Evolutionary conservation across 2,329 filamentous ascomycete species (phyloP).

Genomic region (Xylariaceae sp.): DNA sequence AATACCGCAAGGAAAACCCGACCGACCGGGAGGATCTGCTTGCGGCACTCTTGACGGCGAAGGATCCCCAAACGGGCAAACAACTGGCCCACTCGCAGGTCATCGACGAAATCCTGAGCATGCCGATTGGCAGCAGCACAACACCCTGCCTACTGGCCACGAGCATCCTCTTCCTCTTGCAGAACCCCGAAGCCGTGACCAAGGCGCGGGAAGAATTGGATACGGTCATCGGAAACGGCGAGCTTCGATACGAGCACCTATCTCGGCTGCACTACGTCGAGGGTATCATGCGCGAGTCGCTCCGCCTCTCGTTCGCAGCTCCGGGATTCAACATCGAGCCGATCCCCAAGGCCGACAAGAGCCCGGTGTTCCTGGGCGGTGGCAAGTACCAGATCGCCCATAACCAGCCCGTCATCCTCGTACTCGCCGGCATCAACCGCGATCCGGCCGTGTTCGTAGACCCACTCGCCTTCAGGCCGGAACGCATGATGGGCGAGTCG

Average conservation of each 20-base stretch:
- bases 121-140: conserved; percentile 55
- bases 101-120: conserved; percentile 63
- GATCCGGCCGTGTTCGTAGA: conserved; percentile 44
- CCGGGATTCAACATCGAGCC: conserved; percentile 52
- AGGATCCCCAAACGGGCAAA: conserved; percentile 57
- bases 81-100: conserved; percentile 54
- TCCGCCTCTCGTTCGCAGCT: conserved; percentile 49
- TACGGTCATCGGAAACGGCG: conserved; percentile 40
- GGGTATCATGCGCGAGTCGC: conserved; percentile 47
- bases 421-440: conserved; percentile 45
- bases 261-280: conserved; percentile 48
- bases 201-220: conserved; percentile 51
- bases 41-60: conserved; percentile 51
- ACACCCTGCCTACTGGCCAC: conserved; percentile 41
- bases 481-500: conserved; percentile 43
- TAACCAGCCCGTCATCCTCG: conserved; percentile 44
- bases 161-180: conserved; percentile 45
- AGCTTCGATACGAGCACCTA: conserved; percentile 44
- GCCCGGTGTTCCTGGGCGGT: conserved; percentile 41
- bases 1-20: conserved; percentile 48
- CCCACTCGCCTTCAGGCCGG: conserved; percentile 40
- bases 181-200: conserved; percentile 43
- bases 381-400: conserved; percentile 46
- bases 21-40: conserved; percentile 56
- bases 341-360: conserved; percentile 35